These are phyloP conservation scores for Paratrypanosoma confusum DNA, from an alignment of 208 protist species.

Conservation along the genomic window DNA sequence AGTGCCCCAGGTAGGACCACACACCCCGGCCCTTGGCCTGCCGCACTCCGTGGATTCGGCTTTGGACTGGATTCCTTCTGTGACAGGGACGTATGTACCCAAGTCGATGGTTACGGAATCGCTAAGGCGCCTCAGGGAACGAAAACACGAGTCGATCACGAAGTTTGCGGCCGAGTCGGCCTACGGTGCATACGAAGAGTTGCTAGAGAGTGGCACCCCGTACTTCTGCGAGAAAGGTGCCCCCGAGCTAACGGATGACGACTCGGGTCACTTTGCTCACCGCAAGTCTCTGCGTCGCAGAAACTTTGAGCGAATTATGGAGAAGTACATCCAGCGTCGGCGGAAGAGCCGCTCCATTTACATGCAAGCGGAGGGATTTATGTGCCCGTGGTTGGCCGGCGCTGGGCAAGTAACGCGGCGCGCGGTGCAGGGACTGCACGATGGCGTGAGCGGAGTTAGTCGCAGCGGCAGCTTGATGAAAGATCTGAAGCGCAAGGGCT, in stretches of 20 bases:
- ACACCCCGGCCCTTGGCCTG: conserved; percentile 5
- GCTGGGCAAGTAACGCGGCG: conserved; percentile 14
- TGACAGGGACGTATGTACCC: conserved; percentile 70
- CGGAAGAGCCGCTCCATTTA: conserved; percentile 69
- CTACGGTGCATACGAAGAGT: conserved; percentile 52
- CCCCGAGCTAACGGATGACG: conserved; percentile 7
- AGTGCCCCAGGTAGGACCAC: background rate
- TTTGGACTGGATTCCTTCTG: conserved; percentile 38
- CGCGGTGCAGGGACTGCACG: conserved; percentile 27
- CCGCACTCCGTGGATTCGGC: conserved; percentile 26
- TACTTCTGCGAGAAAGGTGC: too few relatives aligned
- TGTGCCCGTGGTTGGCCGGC: conserved; percentile 77
- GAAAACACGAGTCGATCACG: conserved; percentile 56
- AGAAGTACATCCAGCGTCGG: conserved; percentile 55
- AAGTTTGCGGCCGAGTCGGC: conserved; percentile 55
- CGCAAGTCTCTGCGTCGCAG: conserved; percentile 28
- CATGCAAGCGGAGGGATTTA: conserved; percentile 81
- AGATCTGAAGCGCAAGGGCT: conserved; percentile 55
- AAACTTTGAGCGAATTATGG: conserved; percentile 35
- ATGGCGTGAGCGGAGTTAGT: conserved; percentile 8
- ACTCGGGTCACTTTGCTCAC: conserved; percentile 1
- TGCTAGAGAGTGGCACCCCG: too few relatives aligned
- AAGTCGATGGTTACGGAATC: conserved; percentile 58
- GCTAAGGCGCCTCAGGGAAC: conserved; percentile 34
- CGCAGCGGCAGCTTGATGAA: conserved; percentile 39